These are phyloP conservation scores for Malassezia pachydermatis DNA, from an alignment of 1,284 basidiomycete genomes.

Conservation along the genomic window DNA sequence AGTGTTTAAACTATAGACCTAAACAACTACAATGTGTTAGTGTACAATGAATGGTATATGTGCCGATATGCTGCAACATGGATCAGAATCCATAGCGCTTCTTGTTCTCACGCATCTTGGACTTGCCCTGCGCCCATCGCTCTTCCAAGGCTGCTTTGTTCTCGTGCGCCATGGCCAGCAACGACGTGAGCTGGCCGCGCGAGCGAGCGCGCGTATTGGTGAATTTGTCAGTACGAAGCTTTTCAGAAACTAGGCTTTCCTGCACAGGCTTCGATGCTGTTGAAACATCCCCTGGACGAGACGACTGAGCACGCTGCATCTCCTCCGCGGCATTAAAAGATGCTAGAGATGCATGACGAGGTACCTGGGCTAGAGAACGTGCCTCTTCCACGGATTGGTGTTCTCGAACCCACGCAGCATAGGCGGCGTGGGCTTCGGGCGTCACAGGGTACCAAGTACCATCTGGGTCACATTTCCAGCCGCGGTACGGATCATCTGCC, in stretches of 20 bases:
- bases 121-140: conserved; percentile 28
- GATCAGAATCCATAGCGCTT: conserved; percentile 26
- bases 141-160: conserved; percentile 30
- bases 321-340: conserved; percentile 8
- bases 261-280: conserved; percentile 15
- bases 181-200: conserved; percentile 37
- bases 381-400: background rate
- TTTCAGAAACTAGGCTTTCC: conserved; percentile 8
- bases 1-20: conserved; percentile 5
- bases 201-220: conserved; percentile 24
- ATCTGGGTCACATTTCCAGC: conserved; percentile 44
- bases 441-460: conserved; percentile 44
- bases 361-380: background rate
- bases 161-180: conserved; percentile 36
- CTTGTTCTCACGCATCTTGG: conserved; percentile 16
- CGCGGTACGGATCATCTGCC: conserved; percentile 19
- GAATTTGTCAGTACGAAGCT: conserved; percentile 22
- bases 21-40: background rate
- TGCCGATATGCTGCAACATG: no score
- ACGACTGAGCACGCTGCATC: conserved; percentile 15
- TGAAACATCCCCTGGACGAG: conserved; percentile 4
- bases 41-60: background rate
- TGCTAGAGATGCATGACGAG: background rate
- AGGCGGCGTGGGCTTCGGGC: conserved; percentile 37
- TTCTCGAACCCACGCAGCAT: conserved; percentile 21